These are phyloP conservation scores for Trichosanthes truncata DNA, from an alignment of 306 rosid species.

Conservation along the genomic window DNA sequence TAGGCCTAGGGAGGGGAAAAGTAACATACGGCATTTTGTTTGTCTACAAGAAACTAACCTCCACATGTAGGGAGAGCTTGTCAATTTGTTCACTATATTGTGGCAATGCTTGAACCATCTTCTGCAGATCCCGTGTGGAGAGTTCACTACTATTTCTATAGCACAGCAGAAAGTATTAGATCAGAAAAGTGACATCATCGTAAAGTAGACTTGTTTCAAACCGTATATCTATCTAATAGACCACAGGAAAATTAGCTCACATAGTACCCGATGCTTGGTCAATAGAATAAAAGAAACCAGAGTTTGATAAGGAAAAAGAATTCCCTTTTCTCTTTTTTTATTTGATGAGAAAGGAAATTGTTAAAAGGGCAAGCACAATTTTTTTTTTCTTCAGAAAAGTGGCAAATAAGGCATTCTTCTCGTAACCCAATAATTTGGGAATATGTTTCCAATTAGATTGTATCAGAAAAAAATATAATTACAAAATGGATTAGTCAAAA, in stretches of 20 bases:
- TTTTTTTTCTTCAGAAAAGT: not conserved
- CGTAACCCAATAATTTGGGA: not conserved
- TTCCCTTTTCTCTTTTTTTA: not conserved
- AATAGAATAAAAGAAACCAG: not conserved
- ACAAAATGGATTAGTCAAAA: not conserved
- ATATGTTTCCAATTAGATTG: not conserved
- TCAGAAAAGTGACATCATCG: slow-evolving; percentile 2
- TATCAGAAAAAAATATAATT: not conserved
- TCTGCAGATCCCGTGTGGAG: slow-evolving; percentile 86
- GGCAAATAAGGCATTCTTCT: not conserved
- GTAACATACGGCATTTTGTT: not conserved
- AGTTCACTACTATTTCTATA: slow-evolving; percentile 61
- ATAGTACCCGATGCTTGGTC: not conserved
- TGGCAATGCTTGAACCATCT: slow-evolving; percentile 98
- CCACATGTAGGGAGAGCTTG: slow-evolving; percentile 92
- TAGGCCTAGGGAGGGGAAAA: not conserved
- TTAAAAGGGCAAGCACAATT: not conserved
- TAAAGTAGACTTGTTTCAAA: not conserved
- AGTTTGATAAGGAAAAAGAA: not conserved
- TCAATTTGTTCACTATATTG: slow-evolving; percentile 95
- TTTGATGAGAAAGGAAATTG: not conserved
- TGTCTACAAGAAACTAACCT: slow-evolving; percentile 44
- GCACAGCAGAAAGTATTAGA: slow-evolving; percentile 12
- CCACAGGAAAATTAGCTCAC: not conserved
- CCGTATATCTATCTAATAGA: not conserved